A percentile compares a stretch with the other conserved stretches of the same genome.
phyloP scores from a whole-genome alignment of 352 stramenopile genomes.

The Globisporangium alternatum region DNA sequence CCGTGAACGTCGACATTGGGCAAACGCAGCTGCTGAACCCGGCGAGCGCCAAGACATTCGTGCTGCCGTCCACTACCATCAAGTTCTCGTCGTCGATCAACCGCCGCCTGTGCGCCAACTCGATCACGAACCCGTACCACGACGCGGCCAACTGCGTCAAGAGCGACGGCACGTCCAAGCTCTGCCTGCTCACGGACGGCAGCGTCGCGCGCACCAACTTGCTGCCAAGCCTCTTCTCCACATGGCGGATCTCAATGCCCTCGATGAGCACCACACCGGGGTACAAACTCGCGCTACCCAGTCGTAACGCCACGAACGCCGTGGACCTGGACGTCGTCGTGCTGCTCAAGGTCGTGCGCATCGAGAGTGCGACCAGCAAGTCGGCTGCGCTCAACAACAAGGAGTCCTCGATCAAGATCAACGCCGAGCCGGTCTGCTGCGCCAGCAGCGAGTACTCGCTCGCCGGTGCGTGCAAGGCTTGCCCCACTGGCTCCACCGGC shows the following conservation, averaged over 20 bases:
- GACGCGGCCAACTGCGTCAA: not conserved
- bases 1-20: not conserved
- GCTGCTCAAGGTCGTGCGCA: conserved; percentile 1
- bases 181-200: not conserved
- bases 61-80: not conserved
- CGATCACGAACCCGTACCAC: conserved; percentile 6
- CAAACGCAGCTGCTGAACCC: not conserved
- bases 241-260: conserved; percentile 3
- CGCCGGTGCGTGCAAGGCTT: not conserved
- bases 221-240: conserved; percentile 1
- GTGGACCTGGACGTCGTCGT: conserved; percentile 4
- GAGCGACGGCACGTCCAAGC: not conserved
- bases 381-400: not conserved
- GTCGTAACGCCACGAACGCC: not conserved
- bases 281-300: conserved; percentile 1
- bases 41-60: not conserved
- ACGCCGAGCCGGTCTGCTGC: conserved; percentile 1
- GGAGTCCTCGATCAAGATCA: not conserved
- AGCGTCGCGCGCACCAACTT: not conserved
- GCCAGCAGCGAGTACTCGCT: not conserved
- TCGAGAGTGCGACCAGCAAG: not conserved
- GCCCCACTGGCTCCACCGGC: not conserved
- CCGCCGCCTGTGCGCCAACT: not conserved
- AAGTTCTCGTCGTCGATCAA: conserved; percentile 6
- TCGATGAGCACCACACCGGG: not conserved